Base-by-base conservation (phyloP, 306 rosid genomes). In the Quercus rubra region DNA sequence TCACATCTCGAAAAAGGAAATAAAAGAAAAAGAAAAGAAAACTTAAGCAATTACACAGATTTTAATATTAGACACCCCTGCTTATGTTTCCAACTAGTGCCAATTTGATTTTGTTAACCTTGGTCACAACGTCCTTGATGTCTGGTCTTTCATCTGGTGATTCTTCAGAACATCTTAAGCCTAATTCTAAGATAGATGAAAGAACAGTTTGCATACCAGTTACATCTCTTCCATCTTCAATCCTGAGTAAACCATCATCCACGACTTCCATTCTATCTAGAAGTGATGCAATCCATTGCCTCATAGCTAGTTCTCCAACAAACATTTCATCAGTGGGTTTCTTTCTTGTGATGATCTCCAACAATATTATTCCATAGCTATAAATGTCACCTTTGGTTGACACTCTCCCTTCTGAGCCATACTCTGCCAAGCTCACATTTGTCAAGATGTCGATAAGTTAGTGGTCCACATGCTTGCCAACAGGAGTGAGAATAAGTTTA, bases 21-120 rank as follows among this genome's bases (percentile, higher is more conserved):
- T 1, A 43, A 1, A 2, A 0, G n/a, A 2, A 43, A 11, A 43
- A 0, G 0, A 0, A 46, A 9, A 7, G 3, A 2, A 46, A 46
- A 46, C 52, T 46, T 46, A 0, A 10, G 14, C 13, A 46, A 46
- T 46, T 10, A 46, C 52, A 7, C 3, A 46, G 1, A 46, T 46
- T 7, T 9, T 8, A 46, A 2, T 2, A 12, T 46, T 46, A 46
- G 52, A 46, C 52, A 3, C 64, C 12, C 30, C 1, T 3, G 3
- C 21, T 5, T 21, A 1, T 28, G n/a, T 12, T 63, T 63, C 17
- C 4, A 63, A 0, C 6, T 13, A 63, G 41, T 28, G 11, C 30
- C 20, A 15, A 28, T 28, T 63, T 63, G 70, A 63, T 63, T 28
- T 28, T 63, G 70, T 27, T 28, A 63, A 28, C 8, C 38, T 63